Conservation (phyloP, 2,329 filamentous ascomycete genomes). For the Cercospora zeae-maydis region DNA sequence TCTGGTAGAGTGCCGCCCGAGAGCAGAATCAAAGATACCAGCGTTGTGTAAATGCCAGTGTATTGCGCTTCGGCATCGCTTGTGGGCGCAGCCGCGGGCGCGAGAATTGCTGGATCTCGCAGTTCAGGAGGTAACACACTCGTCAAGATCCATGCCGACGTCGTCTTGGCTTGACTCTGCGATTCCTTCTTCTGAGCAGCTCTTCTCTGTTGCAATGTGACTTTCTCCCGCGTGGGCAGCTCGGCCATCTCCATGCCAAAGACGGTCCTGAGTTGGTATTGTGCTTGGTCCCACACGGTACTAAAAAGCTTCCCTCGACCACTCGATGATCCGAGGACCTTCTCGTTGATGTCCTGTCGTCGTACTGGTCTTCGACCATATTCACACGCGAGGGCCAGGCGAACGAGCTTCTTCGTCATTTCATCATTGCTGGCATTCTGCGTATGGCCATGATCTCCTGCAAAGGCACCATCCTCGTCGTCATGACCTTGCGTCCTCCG, state of each 20-base stretch:
- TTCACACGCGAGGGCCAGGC: slow-evolving; percentile 59
- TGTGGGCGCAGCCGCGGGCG: slow-evolving; percentile 64
- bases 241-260: slow-evolving; percentile 96
- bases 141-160: slow-evolving; percentile 66
- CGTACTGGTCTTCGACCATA: slow-evolving; percentile 57
- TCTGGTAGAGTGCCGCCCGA: slow-evolving; percentile 70
- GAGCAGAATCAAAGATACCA: slow-evolving; percentile 73
- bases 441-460: slow-evolving; percentile 13
- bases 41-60: slow-evolving; percentile 72
- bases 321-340: slow-evolving; percentile 67
- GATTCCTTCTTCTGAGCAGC: slow-evolving; percentile 55
- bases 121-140: slow-evolving; percentile 68
- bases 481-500: slow-evolving; percentile 27
- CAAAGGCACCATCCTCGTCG: slow-evolving; percentile 22
- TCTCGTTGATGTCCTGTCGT: slow-evolving; percentile 55
- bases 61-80: slow-evolving; percentile 72
- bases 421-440: slow-evolving; percentile 37
- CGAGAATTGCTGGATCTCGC: slow-evolving; percentile 61
- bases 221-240: slow-evolving; percentile 74
- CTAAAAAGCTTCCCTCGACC: slow-evolving; percentile 60
- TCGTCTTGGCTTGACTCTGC: slow-evolving; percentile 39
- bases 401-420: slow-evolving; percentile 60
- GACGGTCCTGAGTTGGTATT: slow-evolving; percentile 62
- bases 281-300: slow-evolving; percentile 70
- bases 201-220: slow-evolving; percentile 74